A percentile compares a stretch with the other conserved stretches of the same genome.
These are phyloP conservation scores for Ceriops zippeliana DNA, from an alignment of 345 rosid species.

Conservation along the genomic window DNA sequence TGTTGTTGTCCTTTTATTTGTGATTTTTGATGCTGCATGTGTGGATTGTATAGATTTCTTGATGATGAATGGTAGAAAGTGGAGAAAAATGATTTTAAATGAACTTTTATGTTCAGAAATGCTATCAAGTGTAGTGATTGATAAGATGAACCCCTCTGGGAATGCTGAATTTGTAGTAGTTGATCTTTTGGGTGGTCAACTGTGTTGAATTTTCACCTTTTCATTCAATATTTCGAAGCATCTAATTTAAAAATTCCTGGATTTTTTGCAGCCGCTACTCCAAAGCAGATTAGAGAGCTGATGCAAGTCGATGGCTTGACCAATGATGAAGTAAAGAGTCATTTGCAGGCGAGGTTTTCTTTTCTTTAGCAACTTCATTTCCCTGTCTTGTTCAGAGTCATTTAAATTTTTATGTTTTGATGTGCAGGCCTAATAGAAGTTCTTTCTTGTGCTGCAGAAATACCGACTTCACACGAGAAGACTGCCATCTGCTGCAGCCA, in stretches of 20 bases:
- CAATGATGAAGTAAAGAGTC: conserved; percentile 98
- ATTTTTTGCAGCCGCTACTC: conserved; percentile 78
- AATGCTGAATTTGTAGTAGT: neutral
- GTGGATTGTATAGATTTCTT: neutral
- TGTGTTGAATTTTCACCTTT: conserved; percentile 1
- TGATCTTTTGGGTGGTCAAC: neutral
- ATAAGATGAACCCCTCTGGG: neutral
- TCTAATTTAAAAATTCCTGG: conserved; percentile 5
- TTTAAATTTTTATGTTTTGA: neutral
- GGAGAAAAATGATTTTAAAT: neutral
- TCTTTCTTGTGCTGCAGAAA: conserved; percentile 48
- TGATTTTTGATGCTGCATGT: neutral
- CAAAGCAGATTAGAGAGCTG: conserved; percentile 92
- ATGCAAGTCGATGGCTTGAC: conserved; percentile 96
- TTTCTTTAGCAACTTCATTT: neutral
- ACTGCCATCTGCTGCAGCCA: conserved; percentile 25
- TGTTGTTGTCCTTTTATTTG: neutral
- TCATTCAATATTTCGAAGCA: conserved; percentile 1
- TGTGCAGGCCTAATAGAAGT: conserved; percentile 11
- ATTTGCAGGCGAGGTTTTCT: conserved; percentile 65
- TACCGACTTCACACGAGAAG: conserved; percentile 70
- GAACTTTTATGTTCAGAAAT: neutral
- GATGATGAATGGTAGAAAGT: neutral
- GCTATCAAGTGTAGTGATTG: too few relatives aligned
- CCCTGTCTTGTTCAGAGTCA: neutral